Base-by-base conservation (phyloP, 192 early-diverging fungal genomes). In the Backusella macrospora region DNA sequence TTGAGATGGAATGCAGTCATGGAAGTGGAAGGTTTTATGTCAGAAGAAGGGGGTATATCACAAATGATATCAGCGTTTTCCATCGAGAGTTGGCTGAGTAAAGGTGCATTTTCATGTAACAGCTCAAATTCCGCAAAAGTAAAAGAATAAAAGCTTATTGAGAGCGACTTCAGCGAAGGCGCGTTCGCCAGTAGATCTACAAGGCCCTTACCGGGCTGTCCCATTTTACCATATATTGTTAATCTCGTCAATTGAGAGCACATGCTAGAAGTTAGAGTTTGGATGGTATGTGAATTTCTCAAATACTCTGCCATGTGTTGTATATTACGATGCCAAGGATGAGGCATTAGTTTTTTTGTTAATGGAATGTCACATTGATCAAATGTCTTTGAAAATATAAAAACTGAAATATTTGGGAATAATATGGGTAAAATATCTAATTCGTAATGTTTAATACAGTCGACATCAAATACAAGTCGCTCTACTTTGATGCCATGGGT, bases 361-460 rank as follows among this genome's bases (percentile, higher is more conserved):
- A 59, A 26, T 12, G 52, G 52, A 59, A 59, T 59, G 3, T 59
- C 52, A 23, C 52, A 59, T 23, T 59, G 52, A 59, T 59, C 52
- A 59, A 59, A 59, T 26, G 52, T 59, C 52, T 59, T 59, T 59
- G 52, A 59, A 12, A 59, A 59, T 13, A 59, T 26, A 23, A 59
- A 59, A 4, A 59, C 52, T 26, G 21, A 23, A 1, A 59, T 59
- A 4, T 59, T 59, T 26, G 52, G 52, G 3, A 59, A 59, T 59
- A 59, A 59, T 26, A 59, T 26, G 3, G 52, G 52, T 1, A 59
- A 23, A 3, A 59, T 59, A 5, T 59, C 52, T 23, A 59, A 23
- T 18, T 59, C 52, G 52, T 59, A 59, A 9, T 59, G 52, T 12
- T 59, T 59, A 4, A 59, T 59, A 59, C 21, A 59, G 23, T 59